Percentiles rank a stretch among this genome's conserved stretches.
These are phyloP conservation scores for Nakazawaea peltata DNA, from an alignment of 805 yeast species.

Conservation along the genomic window DNA sequence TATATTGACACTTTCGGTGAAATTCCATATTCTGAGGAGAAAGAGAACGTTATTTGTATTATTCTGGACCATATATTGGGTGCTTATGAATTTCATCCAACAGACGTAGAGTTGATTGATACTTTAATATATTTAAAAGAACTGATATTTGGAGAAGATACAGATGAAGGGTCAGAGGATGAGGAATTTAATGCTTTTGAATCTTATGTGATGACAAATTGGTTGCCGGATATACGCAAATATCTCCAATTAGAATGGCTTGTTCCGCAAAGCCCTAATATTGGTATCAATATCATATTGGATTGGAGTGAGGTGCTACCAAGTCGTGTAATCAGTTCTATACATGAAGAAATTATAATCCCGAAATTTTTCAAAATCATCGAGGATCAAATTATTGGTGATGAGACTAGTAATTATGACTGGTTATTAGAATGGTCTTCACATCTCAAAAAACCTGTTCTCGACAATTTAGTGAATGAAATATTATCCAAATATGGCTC, in stretches of 20 bases:
- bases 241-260: conserved; percentile 28
- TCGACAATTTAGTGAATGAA: conserved; percentile 11
- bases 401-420: conserved; percentile 13
- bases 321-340: conserved; percentile 15
- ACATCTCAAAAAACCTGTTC: conserved; percentile 9
- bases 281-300: conserved; percentile 29
- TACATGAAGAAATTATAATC: conserved; percentile 23
- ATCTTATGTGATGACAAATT: conserved; percentile 23
- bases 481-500: conserved; percentile 14
- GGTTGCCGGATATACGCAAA: conserved; percentile 25
- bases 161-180: conserved; percentile 1
- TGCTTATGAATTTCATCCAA: conserved; percentile 17
- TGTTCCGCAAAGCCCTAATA: conserved; percentile 26
- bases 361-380: conserved; percentile 30
- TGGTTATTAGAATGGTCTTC: conserved; percentile 22
- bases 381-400: conserved; percentile 25
- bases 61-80: conserved; percentile 11
- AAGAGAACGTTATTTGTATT: conserved; percentile 15
- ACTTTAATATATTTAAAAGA: conserved; percentile 21
- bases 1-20: conserved; percentile 16
- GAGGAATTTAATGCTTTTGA: conserved; percentile 23
- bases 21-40: conserved; percentile 12
- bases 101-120: conserved; percentile 21
- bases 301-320: conserved; percentile 34
- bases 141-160: conserved; percentile 6